Evolutionary conservation across 2,329 filamentous ascomycete species (phyloP).

Genomic region (Pseudogymnoascus sp.): DNA sequence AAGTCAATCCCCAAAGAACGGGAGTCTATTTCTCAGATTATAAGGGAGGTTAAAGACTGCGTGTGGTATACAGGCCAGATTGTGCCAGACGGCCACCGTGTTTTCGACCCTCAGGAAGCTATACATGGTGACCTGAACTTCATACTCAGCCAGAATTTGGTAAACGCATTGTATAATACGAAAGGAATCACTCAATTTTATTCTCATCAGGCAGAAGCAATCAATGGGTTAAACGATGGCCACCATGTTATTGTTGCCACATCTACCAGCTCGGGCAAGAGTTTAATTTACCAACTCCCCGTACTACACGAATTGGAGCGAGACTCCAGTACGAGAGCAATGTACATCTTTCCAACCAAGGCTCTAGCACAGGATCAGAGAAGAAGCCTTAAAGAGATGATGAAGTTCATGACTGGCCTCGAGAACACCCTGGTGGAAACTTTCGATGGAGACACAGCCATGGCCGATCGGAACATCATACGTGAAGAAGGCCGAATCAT

Average conservation of each 20-base stretch:
- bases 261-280: constrained; percentile 94
- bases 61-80: constrained; percentile 91
- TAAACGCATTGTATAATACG: constrained; percentile 94
- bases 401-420: constrained; percentile 70
- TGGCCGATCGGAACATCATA: constrained; percentile 67
- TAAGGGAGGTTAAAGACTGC: constrained; percentile 70
- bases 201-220: constrained; percentile 85
- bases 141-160: constrained; percentile 75
- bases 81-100: constrained; percentile 83
- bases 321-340: constrained; percentile 67
- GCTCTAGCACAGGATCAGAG: constrained; percentile 91
- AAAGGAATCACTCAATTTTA: constrained; percentile 80
- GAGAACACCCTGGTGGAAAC: constrained; percentile 77
- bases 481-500: constrained; percentile 86
- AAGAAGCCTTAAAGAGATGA: constrained; percentile 75
- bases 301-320: constrained; percentile 79
- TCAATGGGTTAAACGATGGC: constrained; percentile 77
- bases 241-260: constrained; percentile 87
- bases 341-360: constrained; percentile 98
- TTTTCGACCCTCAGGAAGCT: constrained; percentile 77
- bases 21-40: constrained; percentile 72
- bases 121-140: constrained; percentile 81
- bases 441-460: constrained; percentile 90
- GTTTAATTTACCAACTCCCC: constrained; percentile 93
- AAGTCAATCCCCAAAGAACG: constrained; percentile 70